A percentile compares a stretch with the other conserved stretches of the same genome.
Conservation (phyloP, 352 stramenopile genomes). For the Globisporangium irregulare region DNA sequence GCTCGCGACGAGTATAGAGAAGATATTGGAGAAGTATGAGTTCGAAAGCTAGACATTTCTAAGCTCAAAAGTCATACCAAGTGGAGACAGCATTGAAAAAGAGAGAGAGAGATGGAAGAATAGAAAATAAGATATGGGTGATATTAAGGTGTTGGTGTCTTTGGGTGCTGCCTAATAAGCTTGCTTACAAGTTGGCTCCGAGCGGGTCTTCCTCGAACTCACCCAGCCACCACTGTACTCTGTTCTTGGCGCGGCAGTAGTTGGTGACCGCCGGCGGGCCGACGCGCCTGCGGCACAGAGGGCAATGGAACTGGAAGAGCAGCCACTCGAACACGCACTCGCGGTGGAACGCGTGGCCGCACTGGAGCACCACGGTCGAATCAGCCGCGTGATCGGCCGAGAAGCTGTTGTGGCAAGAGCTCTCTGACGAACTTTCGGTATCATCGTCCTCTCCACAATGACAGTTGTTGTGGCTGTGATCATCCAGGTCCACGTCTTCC, state of each 20-base stretch:
- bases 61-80: background rate
- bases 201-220: conserved; percentile 62
- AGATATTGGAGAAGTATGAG: conserved; percentile 40
- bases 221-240: conserved; percentile 66
- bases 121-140: conserved; percentile 19
- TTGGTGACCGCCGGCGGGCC: conserved; percentile 52
- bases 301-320: conserved; percentile 68
- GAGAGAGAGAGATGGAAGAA: conserved; percentile 24
- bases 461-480: conserved; percentile 8
- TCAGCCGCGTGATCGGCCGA: background rate
- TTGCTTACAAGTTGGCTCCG: conserved; percentile 11
- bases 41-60: conserved; percentile 4
- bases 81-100: background rate
- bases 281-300: conserved; percentile 55
- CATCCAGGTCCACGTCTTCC: conserved; percentile 15
- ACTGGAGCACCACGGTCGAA: conserved; percentile 38
- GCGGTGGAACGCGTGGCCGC: conserved; percentile 68
- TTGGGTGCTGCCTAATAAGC: background rate
- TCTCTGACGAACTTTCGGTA: background rate
- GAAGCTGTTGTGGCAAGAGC: conserved; percentile 1
- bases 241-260: conserved; percentile 52
- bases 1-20: conserved; percentile 48
- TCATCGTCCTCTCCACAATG: conserved; percentile 6
- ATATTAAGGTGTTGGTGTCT: conserved; percentile 59
- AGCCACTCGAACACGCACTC: conserved; percentile 78